These are phyloP conservation scores for Diplodia mutila DNA, from an alignment of 2,329 filamentous ascomycete genomes.

Conservation along the genomic window DNA sequence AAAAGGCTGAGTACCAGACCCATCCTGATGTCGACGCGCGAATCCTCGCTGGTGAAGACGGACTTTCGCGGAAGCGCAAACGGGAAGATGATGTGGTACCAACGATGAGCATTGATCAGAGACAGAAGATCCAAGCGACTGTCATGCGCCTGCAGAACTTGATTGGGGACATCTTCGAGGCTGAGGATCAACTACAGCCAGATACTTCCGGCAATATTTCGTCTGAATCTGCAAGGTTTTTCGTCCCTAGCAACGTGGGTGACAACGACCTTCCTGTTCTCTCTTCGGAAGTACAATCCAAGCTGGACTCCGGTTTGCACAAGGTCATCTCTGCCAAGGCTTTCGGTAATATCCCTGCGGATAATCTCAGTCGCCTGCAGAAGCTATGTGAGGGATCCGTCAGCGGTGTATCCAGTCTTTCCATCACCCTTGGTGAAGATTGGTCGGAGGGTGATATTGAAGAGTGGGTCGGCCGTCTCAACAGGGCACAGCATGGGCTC, in stretches of 20 bases:
- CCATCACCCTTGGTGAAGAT: slow-evolving; percentile 69
- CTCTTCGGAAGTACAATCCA: slow-evolving; percentile 67
- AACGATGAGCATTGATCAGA: slow-evolving; percentile 72
- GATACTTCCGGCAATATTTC: slow-evolving; percentile 50
- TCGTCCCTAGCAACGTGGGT: slow-evolving; percentile 55
- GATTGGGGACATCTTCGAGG: slow-evolving; percentile 73
- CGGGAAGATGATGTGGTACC: slow-evolving; percentile 57
- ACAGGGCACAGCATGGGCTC: slow-evolving; percentile 71
- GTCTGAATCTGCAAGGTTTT: slow-evolving; percentile 58
- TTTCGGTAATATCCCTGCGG: slow-evolving; percentile 72
- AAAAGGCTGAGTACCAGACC: slow-evolving; percentile 46
- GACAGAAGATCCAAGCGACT: slow-evolving; percentile 76
- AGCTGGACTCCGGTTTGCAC: slow-evolving; percentile 72
- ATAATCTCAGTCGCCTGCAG: slow-evolving; percentile 74
- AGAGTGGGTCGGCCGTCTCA: slow-evolving; percentile 70
- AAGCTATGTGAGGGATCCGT: slow-evolving; percentile 78
- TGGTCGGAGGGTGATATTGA: slow-evolving; percentile 71
- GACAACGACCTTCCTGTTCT: slow-evolving; percentile 69
- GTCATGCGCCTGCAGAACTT: slow-evolving; percentile 71
- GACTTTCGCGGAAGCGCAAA: slow-evolving; percentile 56
- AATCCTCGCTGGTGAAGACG: slow-evolving; percentile 28
- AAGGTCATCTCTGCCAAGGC: slow-evolving; percentile 72
- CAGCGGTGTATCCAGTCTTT: slow-evolving; percentile 66
- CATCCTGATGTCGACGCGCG: slow-evolving; percentile 44
- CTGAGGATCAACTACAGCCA: slow-evolving; percentile 67